These are phyloP conservation scores for Cryphonectria carpinicola DNA, from an alignment of 2,329 filamentous ascomycete genomes.

Conservation along the genomic window DNA sequence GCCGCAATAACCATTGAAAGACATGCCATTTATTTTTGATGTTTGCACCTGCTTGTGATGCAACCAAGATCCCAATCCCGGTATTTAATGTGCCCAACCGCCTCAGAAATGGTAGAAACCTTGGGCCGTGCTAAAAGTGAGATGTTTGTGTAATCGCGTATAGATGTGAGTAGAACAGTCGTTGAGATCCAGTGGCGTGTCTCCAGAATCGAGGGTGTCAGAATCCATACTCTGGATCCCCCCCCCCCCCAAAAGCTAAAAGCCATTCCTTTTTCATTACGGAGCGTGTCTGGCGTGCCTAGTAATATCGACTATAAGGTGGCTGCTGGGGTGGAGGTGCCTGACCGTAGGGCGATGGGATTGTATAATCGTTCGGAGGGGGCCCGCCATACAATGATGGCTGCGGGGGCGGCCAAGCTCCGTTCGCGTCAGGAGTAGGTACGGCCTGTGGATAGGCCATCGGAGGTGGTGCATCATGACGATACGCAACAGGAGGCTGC, in stretches of 20 bases:
- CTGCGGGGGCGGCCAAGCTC: conserved; percentile 24
- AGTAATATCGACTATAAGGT: conserved; percentile 28
- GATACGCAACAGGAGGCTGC: conserved; percentile 37
- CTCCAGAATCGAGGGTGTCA: neutral
- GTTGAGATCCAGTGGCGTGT: neutral
- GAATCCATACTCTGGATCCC: neutral
- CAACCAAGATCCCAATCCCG: neutral
- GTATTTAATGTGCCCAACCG: neutral
- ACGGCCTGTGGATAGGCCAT: conserved; percentile 20
- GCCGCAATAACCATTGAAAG: neutral
- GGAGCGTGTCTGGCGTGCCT: neutral
- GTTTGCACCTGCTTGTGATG: neutral
- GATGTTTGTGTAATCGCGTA: neutral
- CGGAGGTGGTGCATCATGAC: conserved; percentile 23
- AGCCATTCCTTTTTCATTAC: neutral
- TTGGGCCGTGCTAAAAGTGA: neutral
- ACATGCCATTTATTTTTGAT: neutral
- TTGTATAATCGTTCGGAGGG: conserved; percentile 19
- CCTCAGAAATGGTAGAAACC: neutral
- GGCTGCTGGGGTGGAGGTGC: conserved; percentile 26
- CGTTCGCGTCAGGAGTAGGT: conserved; percentile 23
- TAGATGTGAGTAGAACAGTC: neutral
- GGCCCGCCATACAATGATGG: conserved; percentile 19
- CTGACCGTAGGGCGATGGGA: conserved; percentile 25
- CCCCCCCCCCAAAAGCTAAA: neutral